Evolutionary conservation across 257 asterid genomes (phyloP).

Genomic region (Voacanga thouarsii): DNA sequence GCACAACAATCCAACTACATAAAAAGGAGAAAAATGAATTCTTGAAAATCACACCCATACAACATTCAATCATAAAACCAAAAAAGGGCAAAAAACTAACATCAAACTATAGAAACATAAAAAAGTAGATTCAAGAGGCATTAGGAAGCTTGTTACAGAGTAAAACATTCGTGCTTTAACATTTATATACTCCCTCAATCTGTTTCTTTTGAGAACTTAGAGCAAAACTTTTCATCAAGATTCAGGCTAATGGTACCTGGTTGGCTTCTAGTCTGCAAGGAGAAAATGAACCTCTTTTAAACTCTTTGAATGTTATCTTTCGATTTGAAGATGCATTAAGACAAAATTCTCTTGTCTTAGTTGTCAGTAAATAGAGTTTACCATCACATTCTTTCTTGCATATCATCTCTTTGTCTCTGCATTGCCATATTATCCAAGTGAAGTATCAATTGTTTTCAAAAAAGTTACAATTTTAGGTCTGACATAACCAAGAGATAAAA

Average conservation of each 20-base stretch:
- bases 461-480: neutral
- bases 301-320: slow-evolving; percentile 60
- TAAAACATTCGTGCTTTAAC: neutral
- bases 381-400: slow-evolving; percentile 26
- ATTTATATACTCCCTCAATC: neutral
- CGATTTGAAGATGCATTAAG: slow-evolving; percentile 61
- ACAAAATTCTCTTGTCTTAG: slow-evolving; percentile 47
- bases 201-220: no score
- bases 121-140: neutral
- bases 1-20: no score
- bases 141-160: neutral
- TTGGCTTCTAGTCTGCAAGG: slow-evolving; percentile 60
- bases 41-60: no score
- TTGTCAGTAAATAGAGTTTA: slow-evolving; percentile 50
- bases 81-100: no score
- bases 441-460: neutral
- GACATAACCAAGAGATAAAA: neutral
- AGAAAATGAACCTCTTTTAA: slow-evolving; percentile 59
- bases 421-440: slow-evolving; percentile 15
- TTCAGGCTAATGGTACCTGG: slow-evolving; percentile 48
- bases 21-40: no score
- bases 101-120: no score
- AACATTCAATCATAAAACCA: no score
- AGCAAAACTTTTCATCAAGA: neutral
- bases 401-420: slow-evolving; percentile 48